These are phyloP conservation scores for Straminergon stramineum DNA, from an alignment of 225 moss, liverwort and hornwort genomes.

Conservation along the genomic window DNA sequence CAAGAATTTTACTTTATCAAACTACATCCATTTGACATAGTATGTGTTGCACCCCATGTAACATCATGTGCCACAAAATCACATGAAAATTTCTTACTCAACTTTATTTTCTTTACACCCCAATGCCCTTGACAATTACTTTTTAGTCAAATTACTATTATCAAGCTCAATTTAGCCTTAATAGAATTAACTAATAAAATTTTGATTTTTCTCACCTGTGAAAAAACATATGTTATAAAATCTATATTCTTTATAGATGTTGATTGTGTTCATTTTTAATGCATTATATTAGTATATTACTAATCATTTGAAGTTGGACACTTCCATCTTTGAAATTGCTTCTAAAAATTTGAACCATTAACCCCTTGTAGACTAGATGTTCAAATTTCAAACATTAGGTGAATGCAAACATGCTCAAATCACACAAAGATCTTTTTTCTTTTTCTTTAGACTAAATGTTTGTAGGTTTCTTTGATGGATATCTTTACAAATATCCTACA, in stretches of 20 bases:
- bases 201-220: background rate
- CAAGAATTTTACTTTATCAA: background rate
- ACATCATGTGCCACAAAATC: background rate
- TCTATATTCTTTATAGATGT: background rate
- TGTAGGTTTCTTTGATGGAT: background rate
- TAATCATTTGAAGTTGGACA: rapidly evolving
- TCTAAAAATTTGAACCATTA: too few relatives aligned
- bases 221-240: background rate
- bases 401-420: background rate
- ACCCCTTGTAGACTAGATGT: too few relatives aligned
- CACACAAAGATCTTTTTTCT: background rate
- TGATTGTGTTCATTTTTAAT: background rate
- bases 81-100: background rate
- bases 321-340: background rate
- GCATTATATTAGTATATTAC: rapidly evolving
- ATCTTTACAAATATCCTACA: background rate
- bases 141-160: background rate
- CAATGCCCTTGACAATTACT: background rate
- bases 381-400: too few relatives aligned
- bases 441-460: background rate
- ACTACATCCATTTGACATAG: too few relatives aligned
- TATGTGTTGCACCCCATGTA: too few relatives aligned
- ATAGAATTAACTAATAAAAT: background rate
- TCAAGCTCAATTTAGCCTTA: background rate
- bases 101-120: background rate